These are phyloP conservation scores for Amyloporia xantha DNA, from an alignment of 768 basidiomycete genomes.

Conservation along the genomic window DNA sequence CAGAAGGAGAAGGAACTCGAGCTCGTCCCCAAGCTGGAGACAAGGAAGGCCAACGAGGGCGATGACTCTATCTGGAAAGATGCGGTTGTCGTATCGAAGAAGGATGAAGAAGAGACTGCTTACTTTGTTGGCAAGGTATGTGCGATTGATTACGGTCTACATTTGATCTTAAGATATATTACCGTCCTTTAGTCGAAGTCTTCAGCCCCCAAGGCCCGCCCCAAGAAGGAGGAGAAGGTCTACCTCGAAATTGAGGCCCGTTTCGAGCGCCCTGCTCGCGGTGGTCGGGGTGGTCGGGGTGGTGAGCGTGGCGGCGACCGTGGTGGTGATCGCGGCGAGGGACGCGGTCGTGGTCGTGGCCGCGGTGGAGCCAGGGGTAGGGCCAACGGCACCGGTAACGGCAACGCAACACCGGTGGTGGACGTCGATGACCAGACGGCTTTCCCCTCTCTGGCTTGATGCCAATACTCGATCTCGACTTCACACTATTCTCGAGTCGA, in stretches of 20 bases:
- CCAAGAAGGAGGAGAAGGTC: constrained; percentile 87
- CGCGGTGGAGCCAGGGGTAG: constrained; percentile 36
- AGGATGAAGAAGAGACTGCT: constrained; percentile 57
- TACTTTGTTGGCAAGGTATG: constrained; percentile 91
- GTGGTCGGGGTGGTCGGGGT: constrained; percentile 47
- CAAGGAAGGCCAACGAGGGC: constrained; percentile 74
- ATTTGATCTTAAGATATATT: not conserved
- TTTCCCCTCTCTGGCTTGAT: constrained; percentile 84
- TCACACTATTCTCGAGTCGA: not conserved
- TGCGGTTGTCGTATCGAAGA: constrained; percentile 53
- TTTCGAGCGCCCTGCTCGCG: constrained; percentile 77
- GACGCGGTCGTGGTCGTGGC: constrained; percentile 37
- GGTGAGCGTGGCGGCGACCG: constrained; percentile 42
- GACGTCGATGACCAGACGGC: constrained; percentile 79
- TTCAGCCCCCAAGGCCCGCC: constrained; percentile 49
- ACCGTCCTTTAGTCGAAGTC: constrained; percentile 46
- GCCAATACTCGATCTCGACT: too few species aligned
- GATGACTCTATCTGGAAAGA: constrained; percentile 68
- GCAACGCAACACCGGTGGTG: constrained; percentile 34
- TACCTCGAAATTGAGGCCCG: constrained; percentile 88
- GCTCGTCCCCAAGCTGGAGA: constrained; percentile 72
- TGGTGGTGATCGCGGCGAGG: constrained; percentile 36
- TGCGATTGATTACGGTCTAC: constrained; percentile 1
- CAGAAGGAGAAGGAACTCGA: constrained; percentile 59
- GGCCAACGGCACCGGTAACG: constrained; percentile 38